Base-by-base conservation (phyloP, 2,329 filamentous ascomycete genomes). In the Penicillium sp. region DNA sequence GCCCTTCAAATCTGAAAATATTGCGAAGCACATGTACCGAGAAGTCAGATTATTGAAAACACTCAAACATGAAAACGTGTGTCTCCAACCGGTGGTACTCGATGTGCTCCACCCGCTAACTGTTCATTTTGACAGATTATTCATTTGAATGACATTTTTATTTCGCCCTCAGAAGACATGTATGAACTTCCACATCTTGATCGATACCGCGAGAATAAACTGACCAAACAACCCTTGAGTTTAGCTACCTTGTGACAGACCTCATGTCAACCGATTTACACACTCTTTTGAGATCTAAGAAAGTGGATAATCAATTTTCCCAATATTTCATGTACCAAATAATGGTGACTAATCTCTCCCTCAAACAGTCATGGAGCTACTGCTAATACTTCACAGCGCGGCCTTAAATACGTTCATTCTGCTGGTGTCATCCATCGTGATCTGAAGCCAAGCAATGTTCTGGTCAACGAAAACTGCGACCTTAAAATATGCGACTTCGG, bases 291-390 rank as follows among this genome's bases (percentile, higher is more conserved):
- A 98, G 93, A 51, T 96, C 93, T 35, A 84, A 93, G 74, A 95
- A 93, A 33, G 86, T 99, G 51, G 95, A 98, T 83, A 96, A 96
- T 80, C 95, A 98, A 77, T 99, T 99, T 77, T 97, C 97, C 69
- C 95, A 99, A 80, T 99, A 98, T 80, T 99, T 99, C 76, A 84
- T 99, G 58, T 99, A 99, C 78, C 95, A 99, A 79, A 97, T 99
- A 70, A 86, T 98, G 83, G 93, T 97, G 5, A 80, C 69, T 87
- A 75, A 61, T 26, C 3, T 11, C 29, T 19, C 9, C 33, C 52
- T 52, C 37, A n/a, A 24, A 19, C 8, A 14, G 8, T 21, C 9
- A 53, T 49, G 22, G 19, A 39, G 5, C 47, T 56, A 46, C 35
- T 4, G 62, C 66, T 53, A 55, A 35, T 24, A 49, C 55, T 16